Base-by-base conservation (phyloP, 2,329 filamentous ascomycete genomes). In the Neofusicoccum umdonicola region DNA sequence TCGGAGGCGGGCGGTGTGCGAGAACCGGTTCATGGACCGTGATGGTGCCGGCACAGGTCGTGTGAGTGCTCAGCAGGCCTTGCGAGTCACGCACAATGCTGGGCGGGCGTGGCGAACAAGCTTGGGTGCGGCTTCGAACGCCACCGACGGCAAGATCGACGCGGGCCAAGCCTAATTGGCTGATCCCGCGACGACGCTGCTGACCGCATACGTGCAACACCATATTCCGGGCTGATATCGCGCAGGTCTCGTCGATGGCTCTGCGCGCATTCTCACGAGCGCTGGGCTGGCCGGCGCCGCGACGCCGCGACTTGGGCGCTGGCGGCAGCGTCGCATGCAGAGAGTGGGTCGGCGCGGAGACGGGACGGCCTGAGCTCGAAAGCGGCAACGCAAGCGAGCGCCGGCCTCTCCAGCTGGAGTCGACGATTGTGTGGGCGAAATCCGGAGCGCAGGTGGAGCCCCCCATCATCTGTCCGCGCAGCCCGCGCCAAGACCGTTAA, bases 121-220 rank as follows among this genome's bases (percentile, higher is more conserved):
- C 56, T 60, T 60, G 27, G 42, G 37, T 47, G 27, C 56, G 27
- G 27, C 27, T 31, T 31, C 27, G 27, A 31, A 31, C 27, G 56
- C 56, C 56, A 60, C 56, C 41, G 3, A 58, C 12, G 34, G 54
- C 54, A 17, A 58, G 56, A 60, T 60, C 56, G 56, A 60, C 56
- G 39, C 54, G 37, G 17, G 39, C 39, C 22, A 34, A 12, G 54
- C 41, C 56, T 45, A 7, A 60, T 45, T 37, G 56, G 56, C 42
- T 15, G n/a, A 44, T 60, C 42, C n/a, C 27, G 41, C 27, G 13
- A 3, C 9, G 12, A 44, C 4, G 54, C 39, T 22, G 54, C 41
- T 19, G 54, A 35, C 39, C 19, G 19, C 54, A 42, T 31, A 41
- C 41, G 54, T 31, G 27, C 37, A 57, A 57, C 54, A 57, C 54